Evolutionary conservation across 768 basidiomycete genomes (phyloP), one percentile per base, ranked within the genome.

Genomic region (Lanmaoa rubissima): DNA sequence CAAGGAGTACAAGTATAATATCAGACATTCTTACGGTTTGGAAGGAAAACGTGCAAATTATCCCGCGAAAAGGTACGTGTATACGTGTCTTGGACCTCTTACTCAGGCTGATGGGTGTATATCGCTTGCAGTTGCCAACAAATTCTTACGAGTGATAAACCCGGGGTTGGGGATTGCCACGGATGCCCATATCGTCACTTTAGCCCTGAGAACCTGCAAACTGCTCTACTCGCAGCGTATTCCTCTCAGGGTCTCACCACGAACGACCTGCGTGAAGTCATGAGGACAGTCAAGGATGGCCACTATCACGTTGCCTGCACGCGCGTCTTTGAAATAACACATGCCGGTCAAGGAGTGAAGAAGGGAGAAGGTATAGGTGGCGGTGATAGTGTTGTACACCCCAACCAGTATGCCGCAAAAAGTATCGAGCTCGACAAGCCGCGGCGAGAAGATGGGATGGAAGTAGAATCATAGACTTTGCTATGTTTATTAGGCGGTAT

Each of bases 221-320:
- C 86, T 3, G 87, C 88, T 28, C 79, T 99, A 28, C 73, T 91
- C 32, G 79, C 88, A 24, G 72, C 81, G 55, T 87, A 92, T 72
- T 82, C 83, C 16, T 75, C 78, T 6, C 81, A 81, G 57, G 87
- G 89, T 16, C 76, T 93, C 34, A 81, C 81, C 6, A 74, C 82
- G 6, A 71, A 77, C 1, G 92, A 98, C 66, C 73, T 96, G 58
- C 82, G 84, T 14, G 97, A 98, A 69, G 83, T 98, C 56, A 82
- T 92, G 78, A 78, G 78, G 47, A 83, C 80, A 4, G 91, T 96
- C 48, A 92, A 91, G 67, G 78, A 78, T 17, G 77, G 80, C 4
- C 94, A 96, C 69, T 96, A 86, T 70, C 96, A 99, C 69, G 89
- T 98, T 44, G 96, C 95, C 8, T 99, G 97, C 74, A 98, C 97